Evolutionary conservation across 257 asterid species (phyloP), one percentile per base, ranked within the genome.

Genomic region (Solanum clarkiae): DNA sequence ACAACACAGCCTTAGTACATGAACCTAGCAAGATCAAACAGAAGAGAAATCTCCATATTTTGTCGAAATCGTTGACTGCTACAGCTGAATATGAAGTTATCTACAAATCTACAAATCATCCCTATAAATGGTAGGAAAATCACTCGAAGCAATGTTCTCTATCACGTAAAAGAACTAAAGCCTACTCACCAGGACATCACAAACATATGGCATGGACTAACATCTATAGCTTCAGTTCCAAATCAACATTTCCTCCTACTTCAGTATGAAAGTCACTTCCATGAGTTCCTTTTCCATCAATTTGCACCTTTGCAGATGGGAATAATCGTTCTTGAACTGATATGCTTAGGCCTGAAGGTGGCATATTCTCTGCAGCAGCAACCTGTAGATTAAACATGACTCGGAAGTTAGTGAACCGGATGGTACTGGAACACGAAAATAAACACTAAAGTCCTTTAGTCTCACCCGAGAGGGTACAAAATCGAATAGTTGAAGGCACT

Each of bases 221-320:
- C 77, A 44, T 88, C 85, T 90, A 95, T 18, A 95, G 89, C 90
- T 93, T 95, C 84, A 95, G 88, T 87, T 88, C 90, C 62, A 93
- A 97, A 91, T 94, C 98, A 82, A 94, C 86, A 16, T 71, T 83
- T 79, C 91, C 94, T 63, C 87, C 90, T 77, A 70, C 90, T 56
- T 87, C 92, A 42, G 87, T 88, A 24, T 87, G 83, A 71, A 88
- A 82, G 54, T 69, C 85, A 81, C 91, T 86, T 26, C 60, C 84
- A 69, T 56, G 55, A 22, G 66, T 84, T 54, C 90, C 51, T n/a
- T 74, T 81, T 63, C 82, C 88, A 63, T 80, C 86, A 11, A 8
- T 84, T 70, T 82, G 90, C 80, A 68, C n/a, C 82, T 87, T 84
- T 71, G 88, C 84, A 40, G 85, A 70, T 5, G 94, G 97, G 86